phyloP scores from a whole-genome alignment of 192 early-diverging fungal species.

The Kickxella alabastrina region DNA sequence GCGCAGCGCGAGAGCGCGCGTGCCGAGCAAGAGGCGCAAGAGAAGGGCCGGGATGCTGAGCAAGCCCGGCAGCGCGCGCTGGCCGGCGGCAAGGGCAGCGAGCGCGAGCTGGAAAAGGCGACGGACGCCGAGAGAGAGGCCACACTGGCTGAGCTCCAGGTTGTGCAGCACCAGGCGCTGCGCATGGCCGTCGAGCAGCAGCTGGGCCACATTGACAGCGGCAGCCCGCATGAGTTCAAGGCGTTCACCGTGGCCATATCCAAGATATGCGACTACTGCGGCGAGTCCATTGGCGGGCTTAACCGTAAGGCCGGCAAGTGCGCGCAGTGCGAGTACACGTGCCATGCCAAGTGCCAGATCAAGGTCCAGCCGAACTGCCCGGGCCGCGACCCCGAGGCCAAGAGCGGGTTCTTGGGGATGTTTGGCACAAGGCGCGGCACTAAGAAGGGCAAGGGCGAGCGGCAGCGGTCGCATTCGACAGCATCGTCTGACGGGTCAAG shows the following conservation, averaged over 20 bases:
- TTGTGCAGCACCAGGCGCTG: constrained; percentile 34
- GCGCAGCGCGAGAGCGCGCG: constrained; percentile 15
- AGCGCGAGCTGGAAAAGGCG: constrained; percentile 16
- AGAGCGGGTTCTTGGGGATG: constrained; percentile 33
- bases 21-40: constrained; percentile 24
- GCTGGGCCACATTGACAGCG: constrained; percentile 32
- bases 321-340: constrained; percentile 37
- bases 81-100: constrained; percentile 2
- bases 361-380: constrained; percentile 41
- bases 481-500: no score
- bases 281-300: constrained; percentile 41
- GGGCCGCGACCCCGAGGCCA: constrained; percentile 27
- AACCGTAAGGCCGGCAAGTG: constrained; percentile 37
- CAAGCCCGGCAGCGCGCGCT: constrained; percentile 8
- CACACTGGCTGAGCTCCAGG: constrained; percentile 36
- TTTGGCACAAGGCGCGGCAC: constrained; percentile 32
- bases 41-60: constrained; percentile 12
- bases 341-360: constrained; percentile 47
- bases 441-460: constrained; percentile 7
- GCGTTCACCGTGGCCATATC: constrained; percentile 36
- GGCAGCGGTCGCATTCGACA: constrained; percentile 19
- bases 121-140: constrained; percentile 21
- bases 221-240: constrained; percentile 43
- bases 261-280: constrained; percentile 46
- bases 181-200: constrained; percentile 28